Evolutionary conservation across 2,329 filamentous ascomycete genomes (phyloP), one percentile per base, ranked within the genome.

Genomic region (Xylaria sp.): DNA sequence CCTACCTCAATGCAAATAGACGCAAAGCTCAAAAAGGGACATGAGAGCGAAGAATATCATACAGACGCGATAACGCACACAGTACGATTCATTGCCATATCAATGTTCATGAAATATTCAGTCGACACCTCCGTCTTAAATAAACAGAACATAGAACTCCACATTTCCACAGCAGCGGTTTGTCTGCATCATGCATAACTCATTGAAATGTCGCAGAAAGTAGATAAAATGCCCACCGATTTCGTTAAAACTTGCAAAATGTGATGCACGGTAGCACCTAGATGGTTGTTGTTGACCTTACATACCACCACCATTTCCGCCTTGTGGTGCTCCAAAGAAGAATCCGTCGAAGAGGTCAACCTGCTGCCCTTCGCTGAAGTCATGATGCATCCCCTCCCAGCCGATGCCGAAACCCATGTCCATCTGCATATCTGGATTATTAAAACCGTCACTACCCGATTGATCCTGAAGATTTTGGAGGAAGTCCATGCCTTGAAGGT

Each of bases 291-390:
- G 45, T 53, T 31, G 51, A 31, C 38, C 22, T 66, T 50, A 65
- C 38, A 63, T 59, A 38, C 72, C 71, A 42, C 72, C 71, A 36
- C 58, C 56, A n/a, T 55, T 59, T 15, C 75, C 75, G 5, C 80
- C 77, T 68, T 81, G 81, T 70, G 85, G 84, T 0, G 85, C 85
- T 0, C 89, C 89, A 75, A 92, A 91, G 80, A 91, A 92, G 76
- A 92, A 92, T 0, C 88, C 88, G 74, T 92, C 90, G 77, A 93
- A 92, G 0, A 90, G 85, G 65, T 92, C 87, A 74, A 91, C 84
- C 74, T 88, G 84, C 75, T 86, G 82, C 57, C 83, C 83, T 53
- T 89, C 85, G 65, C 83, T 83, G 65, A 85, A 90, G 72, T 91
- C 89, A 71, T 90, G 88, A 73, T 88, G 84, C 74, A 89, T 81